Evolutionary conservation across 2,329 filamentous ascomycete species (phyloP), one percentile per base, ranked within the genome.

Genomic region (Colletotrichum eremochloae): DNA sequence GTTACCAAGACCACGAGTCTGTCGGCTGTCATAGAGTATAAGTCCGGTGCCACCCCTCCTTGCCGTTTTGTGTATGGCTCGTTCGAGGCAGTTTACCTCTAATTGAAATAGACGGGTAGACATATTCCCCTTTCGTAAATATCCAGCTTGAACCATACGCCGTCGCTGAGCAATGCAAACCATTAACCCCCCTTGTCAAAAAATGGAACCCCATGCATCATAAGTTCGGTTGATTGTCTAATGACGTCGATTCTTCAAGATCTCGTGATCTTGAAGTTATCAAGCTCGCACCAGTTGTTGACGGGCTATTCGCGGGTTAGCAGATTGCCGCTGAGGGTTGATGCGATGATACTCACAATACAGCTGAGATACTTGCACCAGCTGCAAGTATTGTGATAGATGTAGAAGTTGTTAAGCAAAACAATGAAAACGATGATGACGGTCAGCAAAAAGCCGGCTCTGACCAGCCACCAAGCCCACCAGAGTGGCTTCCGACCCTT

Each of bases 281-380:
- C 85, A 61, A 85, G 83, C 48, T 91, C 87, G 77, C 91, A 93
- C 91, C 91, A 93, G 76, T 90, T 85, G 74, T 87, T 92, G 67
- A 93, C 85, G 71, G 89, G 88, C 89, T 92, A 66, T 50, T 44
- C 18, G 14, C n/a, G 15, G 12, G 60, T 42, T 24, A 57, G 56
- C 46, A 63, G 29, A 52, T 20, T 29, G 18, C n/a, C n/a, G n/a
- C 7, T 0, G 9, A 11, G 7, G 15, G 20, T 44, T 12, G 33
- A 15, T 20, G 14, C 9, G 20, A 18, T 29, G 53, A 58, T 70
- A 92, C 94, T 89, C 85, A 96, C 94, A 84, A 99, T 84, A 80
- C 96, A 99, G 81, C 93, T 97, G 77, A 99, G 83, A 79, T 97
- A 96, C 85, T 97, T 96, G 86, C 96, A 99, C 96, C 96, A 99